A percentile compares a stretch with the other conserved stretches of the same genome.
phyloP scores from a whole-genome alignment of 768 basidiomycete species.

The Mycena latifolia region DNA sequence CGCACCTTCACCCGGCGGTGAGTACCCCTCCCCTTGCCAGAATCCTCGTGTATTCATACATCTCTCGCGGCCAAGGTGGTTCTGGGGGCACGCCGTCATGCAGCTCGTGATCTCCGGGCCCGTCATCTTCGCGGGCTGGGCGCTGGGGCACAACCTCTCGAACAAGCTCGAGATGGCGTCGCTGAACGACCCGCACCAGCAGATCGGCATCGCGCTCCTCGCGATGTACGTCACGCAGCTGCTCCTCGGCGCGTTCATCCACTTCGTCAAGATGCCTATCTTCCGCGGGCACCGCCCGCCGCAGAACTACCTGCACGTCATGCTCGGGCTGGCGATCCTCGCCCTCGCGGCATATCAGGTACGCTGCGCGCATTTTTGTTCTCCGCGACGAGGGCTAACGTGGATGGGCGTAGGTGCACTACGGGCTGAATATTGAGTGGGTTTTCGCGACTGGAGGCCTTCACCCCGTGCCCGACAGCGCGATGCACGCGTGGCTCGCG shows the following conservation, averaged over 20 bases:
- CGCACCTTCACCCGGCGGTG: constrained; percentile 63
- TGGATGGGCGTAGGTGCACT: constrained; percentile 52
- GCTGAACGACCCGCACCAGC: constrained; percentile 62
- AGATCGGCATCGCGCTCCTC: constrained; percentile 64
- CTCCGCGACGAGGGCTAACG: neutral
- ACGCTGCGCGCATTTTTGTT: constrained; percentile 6
- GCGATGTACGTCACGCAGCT: constrained; percentile 67
- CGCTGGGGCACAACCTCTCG: constrained; percentile 54
- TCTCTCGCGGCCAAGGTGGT: constrained; percentile 54
- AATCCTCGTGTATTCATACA: neutral
- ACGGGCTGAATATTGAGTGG: constrained; percentile 65
- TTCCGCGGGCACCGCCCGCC: constrained; percentile 58
- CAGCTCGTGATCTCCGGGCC: constrained; percentile 66
- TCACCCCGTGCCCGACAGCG: constrained; percentile 51
- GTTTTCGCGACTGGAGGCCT: constrained; percentile 46
- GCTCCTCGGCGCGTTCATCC: constrained; percentile 61
- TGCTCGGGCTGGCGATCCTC: constrained; percentile 67
- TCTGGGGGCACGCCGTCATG: constrained; percentile 60
- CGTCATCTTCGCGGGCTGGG: constrained; percentile 65
- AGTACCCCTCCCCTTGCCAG: constrained; percentile 34
- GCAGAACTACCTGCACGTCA: constrained; percentile 67
- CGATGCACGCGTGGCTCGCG: constrained; percentile 62
- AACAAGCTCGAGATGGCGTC: constrained; percentile 44
- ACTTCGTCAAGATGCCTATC: constrained; percentile 61
- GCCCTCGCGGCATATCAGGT: constrained; percentile 67